A percentile compares a stretch with the other conserved stretches of the same genome.
These are phyloP conservation scores for Venturia asperata DNA, from an alignment of 2,329 filamentous ascomycete species.

Conservation along the genomic window DNA sequence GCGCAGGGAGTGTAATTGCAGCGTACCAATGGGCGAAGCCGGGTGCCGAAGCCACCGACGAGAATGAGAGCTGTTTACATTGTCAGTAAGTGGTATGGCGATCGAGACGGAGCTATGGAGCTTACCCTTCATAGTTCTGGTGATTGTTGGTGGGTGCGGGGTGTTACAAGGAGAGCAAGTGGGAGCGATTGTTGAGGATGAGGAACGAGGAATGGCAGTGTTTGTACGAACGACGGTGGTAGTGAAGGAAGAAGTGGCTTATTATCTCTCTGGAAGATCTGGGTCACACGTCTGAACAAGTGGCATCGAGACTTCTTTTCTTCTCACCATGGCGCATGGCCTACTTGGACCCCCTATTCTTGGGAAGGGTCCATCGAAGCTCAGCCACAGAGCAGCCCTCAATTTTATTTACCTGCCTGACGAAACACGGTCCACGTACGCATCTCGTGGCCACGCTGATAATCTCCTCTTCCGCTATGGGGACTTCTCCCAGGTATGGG, in stretches of 20 bases:
- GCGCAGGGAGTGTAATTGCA: constrained; percentile 19
- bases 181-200: neutral
- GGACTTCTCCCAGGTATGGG: neutral
- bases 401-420: neutral
- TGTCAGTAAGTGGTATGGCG: neutral
- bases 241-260: neutral
- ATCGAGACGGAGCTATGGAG: constrained; percentile 21
- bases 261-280: neutral
- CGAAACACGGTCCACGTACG: neutral
- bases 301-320: constrained; percentile 4
- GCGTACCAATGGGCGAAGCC: constrained; percentile 83
- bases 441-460: neutral
- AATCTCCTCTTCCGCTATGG: neutral
- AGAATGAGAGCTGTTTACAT: constrained; percentile 75
- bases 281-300: neutral
- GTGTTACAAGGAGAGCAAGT: neutral
- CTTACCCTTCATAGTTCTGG: constrained; percentile 18
- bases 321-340: neutral
- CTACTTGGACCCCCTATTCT: constrained; percentile 1
- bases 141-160: constrained; percentile 12
- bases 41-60: constrained; percentile 97
- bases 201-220: neutral
- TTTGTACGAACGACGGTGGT: neutral
- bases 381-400: constrained; percentile 10
- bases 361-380: neutral